Conservation (phyloP, 78 protist genomes). For the Protostelium mycophagum region DNA sequence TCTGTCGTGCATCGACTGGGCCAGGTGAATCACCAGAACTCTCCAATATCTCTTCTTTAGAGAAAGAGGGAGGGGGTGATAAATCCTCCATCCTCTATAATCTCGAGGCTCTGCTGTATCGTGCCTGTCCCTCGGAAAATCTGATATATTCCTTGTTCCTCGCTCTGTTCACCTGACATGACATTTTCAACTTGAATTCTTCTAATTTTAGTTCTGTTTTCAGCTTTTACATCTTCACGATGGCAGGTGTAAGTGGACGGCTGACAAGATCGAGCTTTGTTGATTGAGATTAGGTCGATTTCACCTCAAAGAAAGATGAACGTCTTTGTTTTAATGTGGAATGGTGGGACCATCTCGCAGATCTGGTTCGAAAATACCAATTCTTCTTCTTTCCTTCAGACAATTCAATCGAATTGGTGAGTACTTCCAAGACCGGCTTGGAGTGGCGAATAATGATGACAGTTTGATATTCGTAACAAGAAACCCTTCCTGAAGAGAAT, state of each 20-base stretch:
- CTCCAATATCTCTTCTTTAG: background rate
- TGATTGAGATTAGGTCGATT: background rate
- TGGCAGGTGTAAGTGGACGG: too few relatives aligned
- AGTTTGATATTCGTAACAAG: background rate
- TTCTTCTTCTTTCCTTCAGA: background rate
- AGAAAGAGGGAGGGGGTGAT: background rate
- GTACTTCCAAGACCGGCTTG: background rate
- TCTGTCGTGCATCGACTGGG: background rate
- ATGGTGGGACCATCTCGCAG: background rate
- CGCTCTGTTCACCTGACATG: too few relatives aligned
- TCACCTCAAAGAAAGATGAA: background rate
- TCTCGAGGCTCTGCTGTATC: background rate
- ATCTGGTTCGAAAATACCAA: background rate
- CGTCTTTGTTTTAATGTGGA: background rate
- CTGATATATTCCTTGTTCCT: too few relatives aligned
- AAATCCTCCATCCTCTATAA: background rate
- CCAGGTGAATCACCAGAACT: background rate
- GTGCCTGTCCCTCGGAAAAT: too few relatives aligned
- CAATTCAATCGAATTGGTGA: background rate
- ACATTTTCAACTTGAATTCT: too few relatives aligned
- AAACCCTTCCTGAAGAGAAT: background rate
- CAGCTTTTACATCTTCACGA: too few relatives aligned
- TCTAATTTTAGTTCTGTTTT: too few relatives aligned
- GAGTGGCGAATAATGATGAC: background rate
- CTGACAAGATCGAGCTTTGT: too few relatives aligned